Evolutionary conservation across 345 rosid genomes (phyloP).

Genomic region (Clarkia xantiana): DNA sequence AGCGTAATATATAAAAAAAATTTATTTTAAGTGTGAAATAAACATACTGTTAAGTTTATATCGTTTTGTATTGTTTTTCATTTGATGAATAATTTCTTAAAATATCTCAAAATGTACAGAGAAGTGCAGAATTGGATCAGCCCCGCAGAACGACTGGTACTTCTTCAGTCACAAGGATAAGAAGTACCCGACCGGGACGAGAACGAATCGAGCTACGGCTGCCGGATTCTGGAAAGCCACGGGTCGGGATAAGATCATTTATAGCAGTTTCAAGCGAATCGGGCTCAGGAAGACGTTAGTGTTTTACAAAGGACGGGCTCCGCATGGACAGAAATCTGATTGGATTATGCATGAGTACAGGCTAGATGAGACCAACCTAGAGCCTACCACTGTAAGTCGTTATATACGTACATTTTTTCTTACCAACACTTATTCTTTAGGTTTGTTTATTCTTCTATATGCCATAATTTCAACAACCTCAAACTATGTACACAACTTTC

Average conservation of each 20-base stretch:
- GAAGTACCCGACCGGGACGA: constrained; percentile 88
- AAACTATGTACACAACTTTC: too few species aligned
- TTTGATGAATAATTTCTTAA: not conserved
- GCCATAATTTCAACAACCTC: too few species aligned
- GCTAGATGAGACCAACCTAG: constrained; percentile 46
- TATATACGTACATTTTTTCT: too few species aligned
- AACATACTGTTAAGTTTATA: too few species aligned
- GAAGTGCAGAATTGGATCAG: constrained; percentile 79
- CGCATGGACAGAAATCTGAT: constrained; percentile 89
- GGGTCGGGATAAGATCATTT: constrained; percentile 87
- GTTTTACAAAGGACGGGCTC: constrained; percentile 88
- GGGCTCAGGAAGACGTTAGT: constrained; percentile 89
- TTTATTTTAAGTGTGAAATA: too few species aligned
- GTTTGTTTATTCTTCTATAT: too few species aligned
- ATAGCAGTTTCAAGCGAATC: constrained; percentile 50
- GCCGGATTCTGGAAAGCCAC: constrained; percentile 99
- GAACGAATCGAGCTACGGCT: constrained; percentile 85
- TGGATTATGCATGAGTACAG: constrained; percentile 99
- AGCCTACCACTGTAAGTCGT: constrained; percentile 10
- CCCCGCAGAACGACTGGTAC: constrained; percentile 97
- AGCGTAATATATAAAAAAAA: too few species aligned
- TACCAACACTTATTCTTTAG: too few species aligned
- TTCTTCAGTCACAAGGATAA: constrained; percentile 96
- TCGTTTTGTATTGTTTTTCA: not conserved
- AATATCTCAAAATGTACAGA: constrained; percentile 20